phyloP scores from a whole-genome alignment of 2,329 filamentous ascomycete genomes.

The Cladophialophora yegresii region DNA sequence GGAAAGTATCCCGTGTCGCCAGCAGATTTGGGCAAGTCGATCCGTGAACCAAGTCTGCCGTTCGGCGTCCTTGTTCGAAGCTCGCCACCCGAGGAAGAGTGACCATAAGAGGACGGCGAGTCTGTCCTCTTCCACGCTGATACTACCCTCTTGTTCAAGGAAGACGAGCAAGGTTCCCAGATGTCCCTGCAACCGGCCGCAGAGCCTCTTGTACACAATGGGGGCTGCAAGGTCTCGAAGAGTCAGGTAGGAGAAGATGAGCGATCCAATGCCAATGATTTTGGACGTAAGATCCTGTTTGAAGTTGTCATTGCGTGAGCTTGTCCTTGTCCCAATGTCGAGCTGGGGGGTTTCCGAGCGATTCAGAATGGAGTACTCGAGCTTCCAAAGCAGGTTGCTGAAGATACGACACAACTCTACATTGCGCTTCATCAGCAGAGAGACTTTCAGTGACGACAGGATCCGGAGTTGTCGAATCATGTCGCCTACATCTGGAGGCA shows the following conservation, averaged over 20 bases:
- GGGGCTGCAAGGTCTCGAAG: slow-evolving; percentile 25
- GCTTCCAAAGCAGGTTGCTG: slow-evolving; percentile 26
- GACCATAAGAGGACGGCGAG: slow-evolving; percentile 23
- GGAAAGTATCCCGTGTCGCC: slow-evolving; percentile 22
- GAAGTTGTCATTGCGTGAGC: background rate
- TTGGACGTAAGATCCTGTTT: background rate
- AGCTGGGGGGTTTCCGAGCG: background rate
- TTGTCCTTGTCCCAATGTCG: background rate
- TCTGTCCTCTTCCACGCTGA: background rate
- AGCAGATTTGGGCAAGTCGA: slow-evolving; percentile 20
- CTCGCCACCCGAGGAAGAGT: slow-evolving; percentile 23
- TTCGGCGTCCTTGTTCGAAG: slow-evolving; percentile 5
- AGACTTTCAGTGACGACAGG: slow-evolving; percentile 18
- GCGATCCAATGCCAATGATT: slow-evolving; percentile 14
- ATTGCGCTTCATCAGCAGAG: slow-evolving; percentile 10
- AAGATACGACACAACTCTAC: slow-evolving; percentile 18
- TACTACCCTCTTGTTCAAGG: background rate
- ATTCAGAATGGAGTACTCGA: slow-evolving; percentile 22
- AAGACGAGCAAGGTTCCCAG: slow-evolving; percentile 1
- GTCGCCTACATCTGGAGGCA: slow-evolving; percentile 7
- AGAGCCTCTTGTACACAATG: slow-evolving; percentile 19
- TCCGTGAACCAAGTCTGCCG: slow-evolving; percentile 15
- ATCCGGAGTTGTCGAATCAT: slow-evolving; percentile 18
- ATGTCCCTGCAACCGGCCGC: slow-evolving; percentile 8
- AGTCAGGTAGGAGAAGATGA: slow-evolving; percentile 24